Evolutionary conservation across 192 early-diverging fungal genomes (phyloP).

Genomic region (Entomortierella beljakovae): DNA sequence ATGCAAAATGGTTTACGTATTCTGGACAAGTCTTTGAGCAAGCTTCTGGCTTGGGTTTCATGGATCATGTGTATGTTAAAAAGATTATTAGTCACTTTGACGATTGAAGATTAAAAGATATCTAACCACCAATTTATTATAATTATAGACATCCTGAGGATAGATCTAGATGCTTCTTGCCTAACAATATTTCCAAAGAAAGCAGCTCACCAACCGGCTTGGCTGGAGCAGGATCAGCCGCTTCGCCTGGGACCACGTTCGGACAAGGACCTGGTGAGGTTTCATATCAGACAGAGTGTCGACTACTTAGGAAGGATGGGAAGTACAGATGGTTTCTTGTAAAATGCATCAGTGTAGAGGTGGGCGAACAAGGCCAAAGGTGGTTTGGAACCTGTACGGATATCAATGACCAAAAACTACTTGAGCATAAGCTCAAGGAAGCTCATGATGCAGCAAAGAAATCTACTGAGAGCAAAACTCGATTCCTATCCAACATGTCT

Average conservation of each 20-base stretch:
- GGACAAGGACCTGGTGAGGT: slow-evolving; percentile 48
- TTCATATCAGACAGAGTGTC: slow-evolving; percentile 59
- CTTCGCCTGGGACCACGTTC: slow-evolving; percentile 20
- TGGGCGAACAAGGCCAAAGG: slow-evolving; percentile 56
- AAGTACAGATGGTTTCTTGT: slow-evolving; percentile 66
- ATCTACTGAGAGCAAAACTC: slow-evolving; percentile 71
- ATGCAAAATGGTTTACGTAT: slow-evolving; percentile 66
- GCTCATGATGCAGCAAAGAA: slow-evolving; percentile 69
- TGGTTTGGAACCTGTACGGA: slow-evolving; percentile 74
- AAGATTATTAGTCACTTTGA: not conserved
- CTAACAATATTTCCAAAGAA: slow-evolving; percentile 48
- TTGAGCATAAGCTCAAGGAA: slow-evolving; percentile 68
- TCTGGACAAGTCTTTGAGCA: slow-evolving; percentile 63
- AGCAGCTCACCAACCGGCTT: slow-evolving; percentile 11
- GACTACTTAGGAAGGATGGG: slow-evolving; percentile 56
- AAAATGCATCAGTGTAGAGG: slow-evolving; percentile 67
- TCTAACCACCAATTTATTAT: not conserved
- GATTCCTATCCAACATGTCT: slow-evolving; percentile 72
- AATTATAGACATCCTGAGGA: slow-evolving; percentile 58
- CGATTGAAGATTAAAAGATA: not conserved
- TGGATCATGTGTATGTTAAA: slow-evolving; percentile 58
- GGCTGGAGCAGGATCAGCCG: slow-evolving; percentile 5
- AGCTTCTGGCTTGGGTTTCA: slow-evolving; percentile 62
- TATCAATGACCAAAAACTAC: slow-evolving; percentile 68
- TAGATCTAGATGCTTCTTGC: slow-evolving; percentile 57